phyloP scores from a whole-genome alignment of 495 filamentous ascomycete species.

The Elaphomyces granulatus region DNA sequence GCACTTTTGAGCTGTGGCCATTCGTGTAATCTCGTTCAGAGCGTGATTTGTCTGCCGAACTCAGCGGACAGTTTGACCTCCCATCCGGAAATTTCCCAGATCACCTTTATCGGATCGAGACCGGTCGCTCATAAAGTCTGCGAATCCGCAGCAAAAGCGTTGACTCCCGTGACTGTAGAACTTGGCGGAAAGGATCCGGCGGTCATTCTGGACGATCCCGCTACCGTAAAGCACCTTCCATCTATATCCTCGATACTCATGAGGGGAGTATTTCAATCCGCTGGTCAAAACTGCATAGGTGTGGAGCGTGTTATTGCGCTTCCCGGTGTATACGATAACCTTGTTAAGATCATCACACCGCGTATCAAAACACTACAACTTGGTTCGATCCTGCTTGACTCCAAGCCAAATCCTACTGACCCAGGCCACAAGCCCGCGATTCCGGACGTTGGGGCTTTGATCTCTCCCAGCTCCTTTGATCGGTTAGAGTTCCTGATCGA shows the following conservation, averaged over 20 bases:
- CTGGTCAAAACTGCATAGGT: constrained; percentile 98
- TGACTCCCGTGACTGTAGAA: constrained; percentile 77
- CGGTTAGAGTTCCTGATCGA: constrained; percentile 55
- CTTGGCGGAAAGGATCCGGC: constrained; percentile 92
- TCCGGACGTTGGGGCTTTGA: constrained; percentile 76
- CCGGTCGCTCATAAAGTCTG: constrained; percentile 81
- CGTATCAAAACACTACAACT: constrained; percentile 58
- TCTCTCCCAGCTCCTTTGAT: constrained; percentile 58
- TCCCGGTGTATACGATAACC: constrained; percentile 53
- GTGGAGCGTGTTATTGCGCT: constrained; percentile 84
- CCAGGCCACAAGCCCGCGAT: constrained; percentile 11
- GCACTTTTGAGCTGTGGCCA: constrained; percentile 77
- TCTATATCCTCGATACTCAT: constrained; percentile 68
- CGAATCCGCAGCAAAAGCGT: constrained; percentile 62
- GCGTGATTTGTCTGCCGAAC: constrained; percentile 72
- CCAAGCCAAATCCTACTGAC: constrained; percentile 18
- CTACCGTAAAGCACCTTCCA: constrained; percentile 41
- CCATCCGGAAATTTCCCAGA: constrained; percentile 68
- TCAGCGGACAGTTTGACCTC: constrained; percentile 72
- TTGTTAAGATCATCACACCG: constrained; percentile 55
- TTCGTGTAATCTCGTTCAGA: constrained; percentile 69
- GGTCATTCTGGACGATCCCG: constrained; percentile 71
- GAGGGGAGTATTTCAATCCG: constrained; percentile 85
- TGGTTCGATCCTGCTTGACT: constrained; percentile 46
- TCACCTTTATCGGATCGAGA: constrained; percentile 95